phyloP scores from a whole-genome alignment of 768 basidiomycete genomes.

The Agaricus blazei region DNA sequence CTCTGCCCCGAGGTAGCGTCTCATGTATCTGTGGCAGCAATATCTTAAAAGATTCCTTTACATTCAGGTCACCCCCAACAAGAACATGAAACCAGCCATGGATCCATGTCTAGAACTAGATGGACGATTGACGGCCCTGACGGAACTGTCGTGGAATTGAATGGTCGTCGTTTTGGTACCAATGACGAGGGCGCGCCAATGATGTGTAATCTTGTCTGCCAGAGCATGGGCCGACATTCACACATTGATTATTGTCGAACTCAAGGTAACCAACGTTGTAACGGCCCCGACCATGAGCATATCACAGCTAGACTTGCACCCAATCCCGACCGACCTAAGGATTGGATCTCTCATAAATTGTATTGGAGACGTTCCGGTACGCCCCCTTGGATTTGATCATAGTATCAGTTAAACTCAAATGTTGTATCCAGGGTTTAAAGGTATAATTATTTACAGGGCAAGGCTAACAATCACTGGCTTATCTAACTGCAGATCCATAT shows the following conservation, averaged over 20 bases:
- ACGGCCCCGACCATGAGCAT: slow-evolving; percentile 41
- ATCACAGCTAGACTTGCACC: slow-evolving; percentile 38
- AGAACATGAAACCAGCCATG: slow-evolving; percentile 60
- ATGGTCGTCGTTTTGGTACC: slow-evolving; percentile 48
- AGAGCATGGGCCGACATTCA: slow-evolving; percentile 48
- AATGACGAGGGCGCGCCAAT: slow-evolving; percentile 58
- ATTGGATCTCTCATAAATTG: slow-evolving; percentile 47
- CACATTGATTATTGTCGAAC: slow-evolving; percentile 56
- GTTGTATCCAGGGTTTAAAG: slow-evolving; percentile 44
- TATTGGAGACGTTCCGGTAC: slow-evolving; percentile 55
- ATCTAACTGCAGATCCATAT: slow-evolving; percentile 46
- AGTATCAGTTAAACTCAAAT: neutral
- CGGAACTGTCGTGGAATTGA: slow-evolving; percentile 43
- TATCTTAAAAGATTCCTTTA: neutral
- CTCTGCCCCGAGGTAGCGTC: slow-evolving; percentile 43
- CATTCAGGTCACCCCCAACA: slow-evolving; percentile 49
- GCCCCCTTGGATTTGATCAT: slow-evolving; percentile 8
- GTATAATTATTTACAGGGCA: slow-evolving; percentile 16
- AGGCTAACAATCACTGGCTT: neutral
- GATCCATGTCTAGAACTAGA: slow-evolving; percentile 53
- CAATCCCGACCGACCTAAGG: slow-evolving; percentile 42
- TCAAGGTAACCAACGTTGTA: slow-evolving; percentile 29
- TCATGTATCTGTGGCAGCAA: neutral
- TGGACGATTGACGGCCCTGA: slow-evolving; percentile 56
- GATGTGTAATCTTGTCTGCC: slow-evolving; percentile 56